A percentile compares a stretch with the other conserved stretches of the same genome.
phyloP scores from a whole-genome alignment of 1,139 yeast species.

The Nakaseomyces uthaithaninus region DNA sequence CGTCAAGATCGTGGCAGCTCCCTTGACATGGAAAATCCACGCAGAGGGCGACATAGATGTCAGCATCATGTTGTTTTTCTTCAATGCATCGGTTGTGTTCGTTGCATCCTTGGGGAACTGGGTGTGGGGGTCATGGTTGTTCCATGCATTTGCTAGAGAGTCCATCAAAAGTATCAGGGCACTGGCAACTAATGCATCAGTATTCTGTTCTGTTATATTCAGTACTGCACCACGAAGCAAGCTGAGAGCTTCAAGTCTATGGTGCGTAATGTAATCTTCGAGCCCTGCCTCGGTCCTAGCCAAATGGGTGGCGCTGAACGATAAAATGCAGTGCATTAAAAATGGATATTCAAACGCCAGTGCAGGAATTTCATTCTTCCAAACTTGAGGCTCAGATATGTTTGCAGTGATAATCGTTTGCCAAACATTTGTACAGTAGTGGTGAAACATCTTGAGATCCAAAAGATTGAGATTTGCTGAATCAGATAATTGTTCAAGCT shows the following conservation, averaged over 20 bases:
- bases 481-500: slow-evolving; percentile 15
- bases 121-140: slow-evolving; percentile 40
- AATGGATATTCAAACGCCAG: slow-evolving; percentile 84
- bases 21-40: slow-evolving; percentile 95
- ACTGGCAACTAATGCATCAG: slow-evolving; percentile 89
- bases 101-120: slow-evolving; percentile 32
- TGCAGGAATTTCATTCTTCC: slow-evolving; percentile 82
- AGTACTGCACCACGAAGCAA: slow-evolving; percentile 77
- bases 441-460: slow-evolving; percentile 76
- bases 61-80: slow-evolving; percentile 12
- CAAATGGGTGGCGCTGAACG: slow-evolving; percentile 86
- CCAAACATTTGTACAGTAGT: slow-evolving; percentile 77
- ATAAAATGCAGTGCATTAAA: slow-evolving; percentile 82
- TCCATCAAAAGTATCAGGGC: slow-evolving; percentile 86
- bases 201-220: slow-evolving; percentile 71
- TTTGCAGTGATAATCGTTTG: slow-evolving; percentile 87
- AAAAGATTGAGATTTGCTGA: slow-evolving; percentile 50
- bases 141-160: slow-evolving; percentile 74
- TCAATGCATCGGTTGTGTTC: slow-evolving; percentile 11
- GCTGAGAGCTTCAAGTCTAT: slow-evolving; percentile 78
- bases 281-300: slow-evolving; percentile 68
- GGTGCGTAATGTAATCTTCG: slow-evolving; percentile 77
- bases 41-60: slow-evolving; percentile 71
- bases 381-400: slow-evolving; percentile 73
- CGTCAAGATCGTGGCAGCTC: slow-evolving; percentile 89